Evolutionary conservation across 805 yeast species (phyloP).

Genomic region (Zygoascus bituminiphila): DNA sequence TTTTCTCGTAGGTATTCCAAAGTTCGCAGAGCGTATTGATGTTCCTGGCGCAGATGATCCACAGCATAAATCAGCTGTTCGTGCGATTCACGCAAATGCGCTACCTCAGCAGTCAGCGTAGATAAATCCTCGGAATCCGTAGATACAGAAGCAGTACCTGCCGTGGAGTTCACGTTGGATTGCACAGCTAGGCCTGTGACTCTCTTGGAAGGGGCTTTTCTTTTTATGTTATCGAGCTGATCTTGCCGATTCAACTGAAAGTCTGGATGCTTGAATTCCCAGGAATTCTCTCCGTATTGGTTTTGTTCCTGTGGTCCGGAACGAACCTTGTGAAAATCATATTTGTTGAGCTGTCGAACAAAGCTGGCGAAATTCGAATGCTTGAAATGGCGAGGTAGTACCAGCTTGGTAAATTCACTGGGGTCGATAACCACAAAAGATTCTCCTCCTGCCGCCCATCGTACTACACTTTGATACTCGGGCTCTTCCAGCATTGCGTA

Average conservation of each 20-base stretch:
- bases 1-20: background rate
- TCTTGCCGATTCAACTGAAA: conserved; percentile 68
- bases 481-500: conserved; percentile 82
- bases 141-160: background rate
- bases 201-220: conserved; percentile 49
- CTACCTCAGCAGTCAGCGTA: background rate
- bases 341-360: conserved; percentile 91
- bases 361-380: conserved; percentile 92
- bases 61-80: conserved; percentile 7
- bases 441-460: conserved; percentile 83
- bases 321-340: conserved; percentile 94
- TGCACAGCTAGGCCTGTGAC: no score
- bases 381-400: conserved; percentile 87
- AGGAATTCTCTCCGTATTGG: conserved; percentile 39
- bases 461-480: conserved; percentile 62
- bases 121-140: background rate
- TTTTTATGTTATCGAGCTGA: conserved; percentile 77
- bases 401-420: conserved; percentile 79
- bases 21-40: background rate
- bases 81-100: conserved; percentile 4
- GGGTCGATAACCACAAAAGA: conserved; percentile 85
- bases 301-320: conserved; percentile 3
- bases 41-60: conserved; percentile 1
- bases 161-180: background rate
- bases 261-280: conserved; percentile 94